Evolutionary conservation across 192 early-diverging fungal species (phyloP).

Genomic region (Radiomyces spectabilis): DNA sequence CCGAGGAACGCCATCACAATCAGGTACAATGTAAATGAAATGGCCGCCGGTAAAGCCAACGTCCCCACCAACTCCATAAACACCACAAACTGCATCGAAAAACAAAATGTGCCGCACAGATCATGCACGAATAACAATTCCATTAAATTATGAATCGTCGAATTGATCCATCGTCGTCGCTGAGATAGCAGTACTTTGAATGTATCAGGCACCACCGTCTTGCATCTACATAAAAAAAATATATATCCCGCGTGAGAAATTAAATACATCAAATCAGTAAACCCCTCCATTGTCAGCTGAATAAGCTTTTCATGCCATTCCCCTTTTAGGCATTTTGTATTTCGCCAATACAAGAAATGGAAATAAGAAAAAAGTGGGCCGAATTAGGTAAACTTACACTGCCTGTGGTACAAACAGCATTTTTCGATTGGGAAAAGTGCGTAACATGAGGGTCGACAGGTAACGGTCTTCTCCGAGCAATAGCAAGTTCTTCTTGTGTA

Average conservation of each 20-base stretch:
- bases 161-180: slow-evolving; percentile 91
- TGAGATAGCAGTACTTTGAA: slow-evolving; percentile 79
- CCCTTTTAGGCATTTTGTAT: too few relatives aligned
- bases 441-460: slow-evolving; percentile 73
- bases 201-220: slow-evolving; percentile 72
- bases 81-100: slow-evolving; percentile 92
- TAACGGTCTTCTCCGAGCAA: slow-evolving; percentile 81
- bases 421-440: slow-evolving; percentile 76
- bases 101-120: slow-evolving; percentile 91
- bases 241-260: neutral
- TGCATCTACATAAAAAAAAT: slow-evolving; percentile 34
- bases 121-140: slow-evolving; percentile 82
- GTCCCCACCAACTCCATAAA: slow-evolving; percentile 90
- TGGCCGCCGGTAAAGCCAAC: slow-evolving; percentile 81
- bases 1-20: slow-evolving; percentile 31
- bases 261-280: neutral
- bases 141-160: slow-evolving; percentile 86
- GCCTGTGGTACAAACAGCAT: slow-evolving; percentile 77
- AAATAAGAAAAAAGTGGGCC: too few relatives aligned
- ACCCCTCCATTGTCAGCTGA: too few relatives aligned
- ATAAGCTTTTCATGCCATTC: too few relatives aligned
- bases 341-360: too few relatives aligned
- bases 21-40: slow-evolving; percentile 73
- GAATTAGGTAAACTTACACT: slow-evolving; percentile 11
- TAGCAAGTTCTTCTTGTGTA: slow-evolving; percentile 79